These are phyloP conservation scores for Plasmodium malariae DNA, from an alignment of 169 alveolate species.

Conservation along the genomic window DNA sequence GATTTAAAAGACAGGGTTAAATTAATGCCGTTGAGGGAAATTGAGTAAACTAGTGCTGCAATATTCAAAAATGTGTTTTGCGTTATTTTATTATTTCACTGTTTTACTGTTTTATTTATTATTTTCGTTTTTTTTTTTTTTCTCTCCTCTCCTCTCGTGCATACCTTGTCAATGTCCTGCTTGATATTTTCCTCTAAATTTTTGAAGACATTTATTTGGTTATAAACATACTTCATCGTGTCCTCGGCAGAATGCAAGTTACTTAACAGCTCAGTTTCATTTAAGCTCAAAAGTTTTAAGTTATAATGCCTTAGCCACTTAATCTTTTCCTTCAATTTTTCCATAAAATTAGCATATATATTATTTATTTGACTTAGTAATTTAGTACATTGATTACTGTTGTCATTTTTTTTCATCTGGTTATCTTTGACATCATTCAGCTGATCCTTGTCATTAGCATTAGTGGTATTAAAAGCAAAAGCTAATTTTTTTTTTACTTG, in stretches of 20 bases:
- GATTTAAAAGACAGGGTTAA: too few relatives aligned
- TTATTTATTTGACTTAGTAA: slow-evolving; percentile 58
- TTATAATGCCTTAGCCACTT: slow-evolving; percentile 71
- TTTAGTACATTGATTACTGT: slow-evolving; percentile 55
- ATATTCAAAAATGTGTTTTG: too few relatives aligned
- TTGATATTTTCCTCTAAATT: slow-evolving; percentile 67
- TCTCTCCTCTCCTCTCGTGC: neutral
- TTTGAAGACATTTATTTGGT: slow-evolving; percentile 46
- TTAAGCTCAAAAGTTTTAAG: slow-evolving; percentile 44
- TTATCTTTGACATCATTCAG: slow-evolving; percentile 25
- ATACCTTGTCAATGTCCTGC: slow-evolving; percentile 70
- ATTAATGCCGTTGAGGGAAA: too few relatives aligned
- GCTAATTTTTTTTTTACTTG: slow-evolving; percentile 65
- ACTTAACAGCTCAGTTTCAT: slow-evolving; percentile 28
- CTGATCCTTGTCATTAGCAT: slow-evolving; percentile 36
- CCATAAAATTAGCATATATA: slow-evolving; percentile 72
- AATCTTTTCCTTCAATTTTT: slow-evolving; percentile 71
- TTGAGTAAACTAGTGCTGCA: too few relatives aligned
- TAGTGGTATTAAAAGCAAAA: slow-evolving; percentile 43
- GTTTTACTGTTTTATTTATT: too few relatives aligned
- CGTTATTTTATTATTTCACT: neutral
- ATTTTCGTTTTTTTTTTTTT: neutral
- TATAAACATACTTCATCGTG: slow-evolving; percentile 60
- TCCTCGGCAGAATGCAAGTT: slow-evolving; percentile 60
- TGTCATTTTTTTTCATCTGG: slow-evolving; percentile 56